Percentiles rank a stretch among this genome's conserved stretches.
phyloP scores from a whole-genome alignment of 139 green algal species.

The Picochlorum sp. region DNA sequence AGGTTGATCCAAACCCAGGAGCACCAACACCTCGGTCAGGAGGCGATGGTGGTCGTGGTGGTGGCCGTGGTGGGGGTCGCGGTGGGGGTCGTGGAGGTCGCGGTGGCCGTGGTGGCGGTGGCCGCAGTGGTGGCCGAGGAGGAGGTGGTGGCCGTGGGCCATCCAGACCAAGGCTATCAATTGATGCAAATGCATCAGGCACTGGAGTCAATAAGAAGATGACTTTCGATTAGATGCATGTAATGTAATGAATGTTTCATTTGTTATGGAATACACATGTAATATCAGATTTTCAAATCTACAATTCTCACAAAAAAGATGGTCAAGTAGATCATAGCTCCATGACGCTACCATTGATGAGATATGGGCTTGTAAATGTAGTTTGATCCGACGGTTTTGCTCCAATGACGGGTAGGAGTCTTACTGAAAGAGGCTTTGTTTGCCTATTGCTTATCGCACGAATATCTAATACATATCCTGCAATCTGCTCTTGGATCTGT shows the following conservation, averaged over 20 bases:
- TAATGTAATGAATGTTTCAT: too few species aligned
- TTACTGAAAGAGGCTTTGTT: slow-evolving; percentile 33
- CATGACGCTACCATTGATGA: slow-evolving; percentile 35
- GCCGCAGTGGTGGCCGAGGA: slow-evolving; percentile 30
- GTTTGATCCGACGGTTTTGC: slow-evolving; percentile 19
- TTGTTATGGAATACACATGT: too few species aligned
- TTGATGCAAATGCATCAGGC: slow-evolving; percentile 30
- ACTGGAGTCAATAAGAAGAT: slow-evolving; percentile 39
- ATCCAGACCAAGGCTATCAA: slow-evolving; percentile 35
- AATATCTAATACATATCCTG: slow-evolving; percentile 14
- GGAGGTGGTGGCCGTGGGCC: slow-evolving; percentile 21
- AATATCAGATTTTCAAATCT: too few species aligned
- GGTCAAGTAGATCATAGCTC: neutral
- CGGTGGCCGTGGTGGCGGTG: slow-evolving; percentile 29
- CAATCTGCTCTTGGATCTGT: slow-evolving; percentile 6
- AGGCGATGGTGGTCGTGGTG: slow-evolving; percentile 21
- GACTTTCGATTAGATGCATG: slow-evolving; percentile 38
- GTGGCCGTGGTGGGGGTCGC: slow-evolving; percentile 29
- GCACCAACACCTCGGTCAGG: neutral
- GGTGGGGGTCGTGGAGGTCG: slow-evolving; percentile 15
- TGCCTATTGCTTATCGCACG: slow-evolving; percentile 9
- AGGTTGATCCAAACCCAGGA: slow-evolving; percentile 31
- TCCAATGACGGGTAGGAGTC: slow-evolving; percentile 41
- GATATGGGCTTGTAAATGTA: slow-evolving; percentile 33
- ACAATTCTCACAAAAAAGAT: neutral